Base-by-base conservation (phyloP, 768 basidiomycete species). In the Trametes coccinea region DNA sequence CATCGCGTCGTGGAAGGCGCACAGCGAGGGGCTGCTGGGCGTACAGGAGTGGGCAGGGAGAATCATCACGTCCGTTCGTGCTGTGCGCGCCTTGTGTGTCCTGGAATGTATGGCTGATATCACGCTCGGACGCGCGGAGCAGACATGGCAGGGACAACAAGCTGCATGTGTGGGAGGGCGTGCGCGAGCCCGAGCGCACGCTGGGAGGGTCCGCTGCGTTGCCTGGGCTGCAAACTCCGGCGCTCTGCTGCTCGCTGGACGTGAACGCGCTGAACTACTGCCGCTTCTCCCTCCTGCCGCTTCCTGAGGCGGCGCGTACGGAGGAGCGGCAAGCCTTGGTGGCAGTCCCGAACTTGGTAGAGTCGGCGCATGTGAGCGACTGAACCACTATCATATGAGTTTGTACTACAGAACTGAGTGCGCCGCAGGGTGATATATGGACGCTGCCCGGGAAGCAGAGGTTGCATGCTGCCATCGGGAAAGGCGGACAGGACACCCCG, bases 251-350 rank as follows among this genome's bases (percentile, higher is more conserved):
- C 67, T 89, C 90, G 0, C 75, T 98, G 72, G 91, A 94, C 68
- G 87, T 95, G 61, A 99, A 99, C 70, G 88, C 96, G 2, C 80
- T 98, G 57, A 97, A 96, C 70, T 98, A 90, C 72, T 98, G 96
- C 74, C 85, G 89, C 2, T 95, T 97, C 74, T 89, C 92, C 6
- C 77, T 98, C 2, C 71, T 90, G 40, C 72, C 68, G 34, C 64
- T 64, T 16, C 41, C 67, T 41, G 34, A 55, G 62, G 66, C 66
- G 53, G 48, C 60, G 59, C 7, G 61, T 59, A 43, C 48, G 67
- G 66, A 62, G 68, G 67, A 60, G 30, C 54, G 47, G 29, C 34
- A 67, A 59, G 87, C 84, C 0, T 74, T 94, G 47, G 71, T 98
- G 30, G 93, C 92, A 0, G 76, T 97, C 13, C 95, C 95, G 0